Base-by-base conservation (phyloP, 1,284 basidiomycete species). In the Wallemia mellicola region DNA sequence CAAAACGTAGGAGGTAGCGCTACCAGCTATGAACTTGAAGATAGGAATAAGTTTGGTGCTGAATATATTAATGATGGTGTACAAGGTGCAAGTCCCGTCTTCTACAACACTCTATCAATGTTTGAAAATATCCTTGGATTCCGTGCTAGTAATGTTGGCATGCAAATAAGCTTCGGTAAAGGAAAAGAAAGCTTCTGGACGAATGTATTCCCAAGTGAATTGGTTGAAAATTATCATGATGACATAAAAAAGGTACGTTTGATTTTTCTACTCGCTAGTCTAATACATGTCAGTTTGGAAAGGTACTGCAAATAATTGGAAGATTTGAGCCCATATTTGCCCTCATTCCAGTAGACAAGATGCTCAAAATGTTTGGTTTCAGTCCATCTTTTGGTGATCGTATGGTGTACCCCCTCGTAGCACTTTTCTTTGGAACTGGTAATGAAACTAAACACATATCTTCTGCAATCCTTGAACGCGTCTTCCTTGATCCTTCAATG, bases 391-490 rank as follows among this genome's bases (percentile, higher is more conserved):
- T 79, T 63, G 76, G 75, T 2, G 75, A 79, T 62, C 69, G 73
- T 32, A 75, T 78, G 69, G 74, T 79, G 3, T 77, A 75, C 62
- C 76, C 77, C 1, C 70, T 77, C 14, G 74, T 77, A 9, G 76
- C 77, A 0, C 69, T 79, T 32, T 79, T 78, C 67, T 68, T 78
- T 74, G 64, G 65, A 64, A 59, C 77, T n/a, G 76, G 77, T 1
- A 79, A 79, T 63, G 75, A 78, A 63, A 79, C 76, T 1, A 76
- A 75, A 19, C 76, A 76, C 64, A 73, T 79, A 57, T 75, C 75
- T 0, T 73, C 71, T n/a, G 75, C 75, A 22, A 79, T 78, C 30
- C 66, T 79, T 28, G 77, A 77, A 62, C 73, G 77, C 0, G 74
- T 79, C 14, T 79, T 79, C 65, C 73, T 74, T 65, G 75, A 78